Evolutionary conservation across 768 basidiomycete species (phyloP).

Genomic region (Pisolithus marmoratus): DNA sequence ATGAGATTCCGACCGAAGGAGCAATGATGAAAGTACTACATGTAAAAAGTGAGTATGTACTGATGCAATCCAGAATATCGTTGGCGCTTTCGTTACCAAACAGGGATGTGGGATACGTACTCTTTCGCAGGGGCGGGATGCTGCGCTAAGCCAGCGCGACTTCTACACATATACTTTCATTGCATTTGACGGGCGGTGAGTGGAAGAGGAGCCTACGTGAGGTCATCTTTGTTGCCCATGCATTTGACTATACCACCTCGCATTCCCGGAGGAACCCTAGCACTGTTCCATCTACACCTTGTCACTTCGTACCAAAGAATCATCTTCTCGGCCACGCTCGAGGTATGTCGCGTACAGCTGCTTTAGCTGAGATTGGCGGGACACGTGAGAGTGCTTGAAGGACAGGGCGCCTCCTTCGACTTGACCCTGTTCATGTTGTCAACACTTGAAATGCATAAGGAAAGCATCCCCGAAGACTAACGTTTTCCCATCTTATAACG

Average conservation of each 20-base stretch:
- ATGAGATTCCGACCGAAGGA: no score
- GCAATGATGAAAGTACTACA: no score
- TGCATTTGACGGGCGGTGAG: no score
- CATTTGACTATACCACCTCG: slow-evolving; percentile 57
- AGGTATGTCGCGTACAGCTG: slow-evolving; percentile 70
- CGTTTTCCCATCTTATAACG: slow-evolving; percentile 66
- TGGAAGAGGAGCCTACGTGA: no score
- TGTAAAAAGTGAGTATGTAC: no score
- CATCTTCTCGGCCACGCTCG: no score
- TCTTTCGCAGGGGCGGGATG: no score
- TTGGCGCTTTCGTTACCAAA: no score
- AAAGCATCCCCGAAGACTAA: slow-evolving; percentile 23
- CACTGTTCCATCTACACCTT: slow-evolving; percentile 68
- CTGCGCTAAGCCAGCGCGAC: no score
- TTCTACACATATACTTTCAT: no score
- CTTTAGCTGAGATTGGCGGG: slow-evolving; percentile 69
- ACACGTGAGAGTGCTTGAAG: slow-evolving; percentile 61
- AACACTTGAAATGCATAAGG: background rate
- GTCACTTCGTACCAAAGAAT: slow-evolving; percentile 28
- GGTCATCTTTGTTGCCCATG: slow-evolving; percentile 58
- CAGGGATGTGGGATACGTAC: no score
- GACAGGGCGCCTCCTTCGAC: slow-evolving; percentile 46
- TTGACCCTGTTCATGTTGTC: slow-evolving; percentile 41
- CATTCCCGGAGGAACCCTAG: slow-evolving; percentile 84
- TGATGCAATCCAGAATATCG: no score